Base-by-base conservation (phyloP, 768 basidiomycete genomes). In the Suillus occidentalis region DNA sequence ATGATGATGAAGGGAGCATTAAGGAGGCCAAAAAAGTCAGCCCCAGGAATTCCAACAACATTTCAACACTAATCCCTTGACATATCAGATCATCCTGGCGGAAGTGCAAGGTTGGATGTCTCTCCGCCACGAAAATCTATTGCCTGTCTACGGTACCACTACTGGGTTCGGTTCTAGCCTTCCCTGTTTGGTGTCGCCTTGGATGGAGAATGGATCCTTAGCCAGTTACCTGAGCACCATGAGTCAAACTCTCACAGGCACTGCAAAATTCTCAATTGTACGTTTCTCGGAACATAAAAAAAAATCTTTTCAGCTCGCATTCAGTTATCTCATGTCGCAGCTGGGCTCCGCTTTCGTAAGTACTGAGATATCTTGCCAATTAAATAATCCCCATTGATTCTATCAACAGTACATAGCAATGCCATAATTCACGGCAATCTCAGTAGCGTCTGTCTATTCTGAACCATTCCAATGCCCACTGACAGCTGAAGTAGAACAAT, bases 141-240 rank as follows among this genome's bases (percentile, higher is more conserved):
- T 74, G 0, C 69, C 69, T 18, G 47, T 73, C 20, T 67, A 53
- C 42, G 70, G 73, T 18, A 55, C 66, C 6, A 60, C 69, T 13
- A 68, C 64, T 34, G 72, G 68, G 52, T 73, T 68, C 60, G 71
- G 73, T 22, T 68, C 67, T 9, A 67, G 55, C 37, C 40, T 65
- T 22, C 69, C 71, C 20, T 71, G 66, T 45, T 69, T 72, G 68
- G 64, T 74, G 6, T 74, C 64, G 28, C 71, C 71, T 6, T 69
- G 71, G 69, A 60, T 65, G 34, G 67, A 66, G 22, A 65, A 70
- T 13, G 71, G 69, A 13, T 63, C 58, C 40, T 49, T 72, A 49
- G 66, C 50, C 12, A 25, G 43, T 25, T 72, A 72, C 49, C 34
- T 72, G 63, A 67, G 36, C 22, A 31, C 14, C 47, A 18, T 7